These are phyloP conservation scores for Cyanidiococcus yangmingshanensis DNA, from an alignment of 23 red algal genomes.

Conservation along the genomic window DNA sequence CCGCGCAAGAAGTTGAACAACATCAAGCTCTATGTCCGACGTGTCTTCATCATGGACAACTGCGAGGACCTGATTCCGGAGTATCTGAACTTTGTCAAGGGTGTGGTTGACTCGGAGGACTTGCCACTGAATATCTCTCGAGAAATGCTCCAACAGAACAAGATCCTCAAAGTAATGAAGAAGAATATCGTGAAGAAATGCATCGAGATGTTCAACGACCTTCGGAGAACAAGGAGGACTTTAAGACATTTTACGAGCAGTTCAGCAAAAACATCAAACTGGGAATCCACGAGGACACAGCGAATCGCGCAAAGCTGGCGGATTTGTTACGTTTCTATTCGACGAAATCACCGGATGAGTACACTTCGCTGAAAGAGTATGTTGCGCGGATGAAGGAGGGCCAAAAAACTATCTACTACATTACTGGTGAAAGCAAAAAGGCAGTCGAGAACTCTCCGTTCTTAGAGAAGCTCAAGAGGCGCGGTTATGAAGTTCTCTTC, in stretches of 20 bases:
- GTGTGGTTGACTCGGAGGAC: conserved; percentile 96
- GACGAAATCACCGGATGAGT: conserved; percentile 83
- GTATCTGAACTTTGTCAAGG: conserved; percentile 99
- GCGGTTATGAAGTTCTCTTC: conserved; percentile 87
- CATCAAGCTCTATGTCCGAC: conserved; percentile 93
- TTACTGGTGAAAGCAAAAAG: conserved; percentile 95
- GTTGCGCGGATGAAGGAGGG: conserved; percentile 91
- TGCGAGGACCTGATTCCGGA: conserved; percentile 99
- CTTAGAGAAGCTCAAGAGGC: conserved; percentile 79
- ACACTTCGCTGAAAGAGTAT: conserved; percentile 93
- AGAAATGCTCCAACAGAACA: conserved; percentile 99
- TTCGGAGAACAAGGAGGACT: conserved; percentile 99
- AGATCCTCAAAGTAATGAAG: conserved; percentile 95
- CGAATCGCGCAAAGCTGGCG: conserved; percentile 78
- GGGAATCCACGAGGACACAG: conserved; percentile 88
- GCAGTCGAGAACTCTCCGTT: conserved; percentile 95
- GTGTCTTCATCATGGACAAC: conserved; percentile 99
- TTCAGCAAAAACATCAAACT: conserved; percentile 98
- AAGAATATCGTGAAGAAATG: conserved; percentile 99
- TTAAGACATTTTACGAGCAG: conserved; percentile 88
- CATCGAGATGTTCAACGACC: conserved; percentile 89
- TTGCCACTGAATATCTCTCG: conserved; percentile 91
- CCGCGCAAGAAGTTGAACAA: conserved; percentile 97
- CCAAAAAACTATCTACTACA: conserved; percentile 99
- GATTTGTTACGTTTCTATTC: conserved; percentile 85